A percentile compares a stretch with the other conserved stretches of the same genome.
Conservation (phyloP, 106 monocot genomes). For the Iris macrosiphon region DNA sequence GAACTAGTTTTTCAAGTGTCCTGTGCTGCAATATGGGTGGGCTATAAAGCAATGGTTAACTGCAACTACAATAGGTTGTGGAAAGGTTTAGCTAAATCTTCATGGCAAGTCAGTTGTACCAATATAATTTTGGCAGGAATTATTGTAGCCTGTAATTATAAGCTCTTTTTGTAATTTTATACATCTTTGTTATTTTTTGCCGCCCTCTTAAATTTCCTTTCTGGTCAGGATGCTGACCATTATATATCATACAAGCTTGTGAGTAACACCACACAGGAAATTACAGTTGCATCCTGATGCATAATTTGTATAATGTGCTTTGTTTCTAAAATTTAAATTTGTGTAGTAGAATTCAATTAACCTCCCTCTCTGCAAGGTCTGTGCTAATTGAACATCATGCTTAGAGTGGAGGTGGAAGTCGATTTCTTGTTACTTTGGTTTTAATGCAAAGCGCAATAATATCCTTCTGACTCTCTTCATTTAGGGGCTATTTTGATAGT, state of each 20-base stretch:
- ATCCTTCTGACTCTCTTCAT: no score
- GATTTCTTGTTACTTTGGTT: no score
- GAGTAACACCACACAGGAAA: not conserved
- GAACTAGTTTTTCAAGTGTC: not conserved
- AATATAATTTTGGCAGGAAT: not conserved
- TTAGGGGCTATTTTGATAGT: no score
- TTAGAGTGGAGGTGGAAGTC: no score
- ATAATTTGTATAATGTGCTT: not conserved
- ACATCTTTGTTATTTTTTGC: constrained; percentile 4
- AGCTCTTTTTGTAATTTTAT: constrained; percentile 2
- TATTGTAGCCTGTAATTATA: constrained; percentile 4
- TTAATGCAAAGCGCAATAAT: no score
- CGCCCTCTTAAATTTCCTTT: not conserved
- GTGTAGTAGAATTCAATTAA: not conserved
- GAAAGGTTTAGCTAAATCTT: not conserved
- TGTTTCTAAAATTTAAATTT: not conserved
- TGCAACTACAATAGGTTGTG: not conserved
- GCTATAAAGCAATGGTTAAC: not conserved
- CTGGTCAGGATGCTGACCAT: not conserved
- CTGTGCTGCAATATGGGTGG: not conserved
- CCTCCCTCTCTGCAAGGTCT: no score
- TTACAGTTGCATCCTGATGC: not conserved
- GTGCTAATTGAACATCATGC: no score
- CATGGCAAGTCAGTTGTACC: not conserved
- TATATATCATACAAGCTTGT: constrained; percentile 1